A percentile compares a stretch with the other conserved stretches of the same genome.
These are phyloP conservation scores for Acanthamoeba healyi DNA, from an alignment of 208 protist species.

Conservation along the genomic window DNA sequence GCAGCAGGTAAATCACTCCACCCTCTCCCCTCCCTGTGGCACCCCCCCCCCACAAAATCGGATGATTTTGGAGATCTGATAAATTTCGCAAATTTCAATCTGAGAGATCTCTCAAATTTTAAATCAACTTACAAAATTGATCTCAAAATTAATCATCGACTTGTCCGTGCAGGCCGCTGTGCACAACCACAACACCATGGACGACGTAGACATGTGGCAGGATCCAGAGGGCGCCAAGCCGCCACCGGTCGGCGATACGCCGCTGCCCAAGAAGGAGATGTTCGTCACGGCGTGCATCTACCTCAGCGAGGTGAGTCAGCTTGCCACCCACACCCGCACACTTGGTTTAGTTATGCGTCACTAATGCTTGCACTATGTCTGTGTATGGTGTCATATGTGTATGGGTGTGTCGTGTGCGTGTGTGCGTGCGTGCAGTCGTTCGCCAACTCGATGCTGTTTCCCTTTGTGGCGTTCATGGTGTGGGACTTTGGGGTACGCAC, in stretches of 20 bases:
- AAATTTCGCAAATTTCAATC: no score
- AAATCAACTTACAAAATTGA: no score
- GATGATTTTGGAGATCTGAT: no score
- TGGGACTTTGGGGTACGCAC: constrained; percentile 31
- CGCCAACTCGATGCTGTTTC: constrained; percentile 58
- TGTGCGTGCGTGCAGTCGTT: constrained; percentile 1
- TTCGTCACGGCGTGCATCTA: constrained; percentile 57
- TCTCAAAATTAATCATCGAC: no score
- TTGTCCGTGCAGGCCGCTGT: no score
- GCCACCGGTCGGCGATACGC: constrained; percentile 22
- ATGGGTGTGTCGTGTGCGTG: no score
- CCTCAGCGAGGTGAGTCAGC: constrained; percentile 30
- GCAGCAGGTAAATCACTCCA: no score
- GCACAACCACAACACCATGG: no score
- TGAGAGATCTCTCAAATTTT: no score
- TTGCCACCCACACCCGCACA: background rate
- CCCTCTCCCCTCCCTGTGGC: no score
- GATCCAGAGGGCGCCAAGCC: background rate
- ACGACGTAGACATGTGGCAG: background rate
- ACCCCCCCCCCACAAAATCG: no score
- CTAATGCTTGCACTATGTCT: background rate
- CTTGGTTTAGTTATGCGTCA: background rate
- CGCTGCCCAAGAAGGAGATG: constrained; percentile 64
- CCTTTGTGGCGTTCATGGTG: constrained; percentile 70
- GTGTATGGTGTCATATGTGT: no score